phyloP scores from a whole-genome alignment of 2,329 filamentous ascomycete species.

The Fusarium algeriense region DNA sequence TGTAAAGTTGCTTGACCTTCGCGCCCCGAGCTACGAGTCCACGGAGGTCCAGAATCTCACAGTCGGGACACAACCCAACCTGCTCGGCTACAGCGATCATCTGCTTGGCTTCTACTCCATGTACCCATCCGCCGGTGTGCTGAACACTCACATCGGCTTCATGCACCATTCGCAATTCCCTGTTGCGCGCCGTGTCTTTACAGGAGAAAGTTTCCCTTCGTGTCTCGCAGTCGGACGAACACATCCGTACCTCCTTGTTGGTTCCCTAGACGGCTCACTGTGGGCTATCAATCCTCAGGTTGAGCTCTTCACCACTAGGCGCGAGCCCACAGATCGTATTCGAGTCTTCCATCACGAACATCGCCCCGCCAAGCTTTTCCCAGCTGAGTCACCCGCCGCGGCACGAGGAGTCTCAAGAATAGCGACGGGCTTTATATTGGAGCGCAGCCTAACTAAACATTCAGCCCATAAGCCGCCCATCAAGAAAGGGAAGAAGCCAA shows the following conservation, averaged over 20 bases:
- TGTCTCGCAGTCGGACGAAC: conserved; percentile 63
- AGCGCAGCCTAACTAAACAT: conserved; percentile 62
- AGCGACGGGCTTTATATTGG: conserved; percentile 63
- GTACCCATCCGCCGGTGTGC: conserved; percentile 65
- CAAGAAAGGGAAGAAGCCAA: conserved; percentile 54
- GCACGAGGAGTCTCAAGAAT: conserved; percentile 64
- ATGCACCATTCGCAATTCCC: conserved; percentile 66
- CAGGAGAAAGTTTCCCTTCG: conserved; percentile 62
- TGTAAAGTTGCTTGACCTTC: conserved; percentile 65
- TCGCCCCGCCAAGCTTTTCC: conserved; percentile 52
- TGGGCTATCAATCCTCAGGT: conserved; percentile 59
- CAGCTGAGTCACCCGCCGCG: conserved; percentile 45
- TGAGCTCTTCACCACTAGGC: conserved; percentile 53
- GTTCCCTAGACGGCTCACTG: conserved; percentile 66
- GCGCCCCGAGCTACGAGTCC: conserved; percentile 63
- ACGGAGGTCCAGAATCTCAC: conserved; percentile 65
- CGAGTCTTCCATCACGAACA: conserved; percentile 68
- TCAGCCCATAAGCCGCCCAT: conserved; percentile 55
- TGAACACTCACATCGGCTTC: conserved; percentile 66
- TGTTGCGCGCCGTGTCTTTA: conserved; percentile 64
- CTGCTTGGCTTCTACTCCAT: conserved; percentile 66
- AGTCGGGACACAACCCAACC: conserved; percentile 65
- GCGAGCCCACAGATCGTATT: conserved; percentile 52
- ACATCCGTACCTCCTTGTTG: conserved; percentile 67
- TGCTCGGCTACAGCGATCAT: conserved; percentile 67